Conservation (phyloP, 306 rosid species). For the Urtica urens region DNA sequence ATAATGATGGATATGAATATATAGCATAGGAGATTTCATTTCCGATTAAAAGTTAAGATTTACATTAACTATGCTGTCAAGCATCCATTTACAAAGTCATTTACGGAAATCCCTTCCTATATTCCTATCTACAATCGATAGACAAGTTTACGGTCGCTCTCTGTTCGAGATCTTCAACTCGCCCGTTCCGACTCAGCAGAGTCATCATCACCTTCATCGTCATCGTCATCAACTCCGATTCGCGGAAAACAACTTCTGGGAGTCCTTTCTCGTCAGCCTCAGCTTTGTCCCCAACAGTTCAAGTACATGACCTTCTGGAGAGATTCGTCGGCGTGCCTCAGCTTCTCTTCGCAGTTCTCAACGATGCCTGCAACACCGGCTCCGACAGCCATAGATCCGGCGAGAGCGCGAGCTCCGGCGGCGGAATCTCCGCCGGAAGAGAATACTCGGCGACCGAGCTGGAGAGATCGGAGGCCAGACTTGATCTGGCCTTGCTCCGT, state of each 20-base stretch:
- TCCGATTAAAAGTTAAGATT: too few species aligned
- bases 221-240: constrained; percentile 13
- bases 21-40: too few species aligned
- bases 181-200: constrained; percentile 20
- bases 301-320: constrained; percentile 74
- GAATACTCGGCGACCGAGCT: constrained; percentile 30
- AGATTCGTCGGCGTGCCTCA: constrained; percentile 53
- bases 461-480: constrained; percentile 45
- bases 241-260: background rate
- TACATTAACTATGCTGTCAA: too few species aligned
- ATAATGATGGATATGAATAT: too few species aligned
- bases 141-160: too few species aligned
- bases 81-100: too few species aligned
- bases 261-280: constrained; percentile 1
- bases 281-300: constrained; percentile 94
- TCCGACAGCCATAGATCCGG: constrained; percentile 27
- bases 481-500: constrained; percentile 51
- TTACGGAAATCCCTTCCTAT: too few species aligned
- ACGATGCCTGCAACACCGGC: constrained; percentile 22
- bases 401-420: constrained; percentile 23
- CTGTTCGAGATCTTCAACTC: background rate
- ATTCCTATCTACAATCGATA: background rate
- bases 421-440: constrained; percentile 23
- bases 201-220: too few species aligned
- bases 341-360: constrained; percentile 29